Conservation (phyloP, 2,329 filamentous ascomycete genomes). For the Aureobasidium sp. region DNA sequence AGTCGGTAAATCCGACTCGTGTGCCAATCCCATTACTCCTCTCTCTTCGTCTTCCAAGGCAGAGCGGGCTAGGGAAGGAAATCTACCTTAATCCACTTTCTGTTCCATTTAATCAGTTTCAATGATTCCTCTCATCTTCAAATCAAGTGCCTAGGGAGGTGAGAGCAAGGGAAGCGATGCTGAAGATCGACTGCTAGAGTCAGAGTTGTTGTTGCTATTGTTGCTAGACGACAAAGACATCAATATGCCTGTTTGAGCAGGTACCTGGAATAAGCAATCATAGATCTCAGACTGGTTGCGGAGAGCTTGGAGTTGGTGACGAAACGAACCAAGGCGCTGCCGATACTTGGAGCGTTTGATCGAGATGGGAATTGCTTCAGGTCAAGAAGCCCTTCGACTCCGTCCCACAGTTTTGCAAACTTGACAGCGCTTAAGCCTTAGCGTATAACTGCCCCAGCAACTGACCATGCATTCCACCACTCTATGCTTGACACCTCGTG, state of each 20-base stretch:
- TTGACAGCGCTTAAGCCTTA: constrained; percentile 8
- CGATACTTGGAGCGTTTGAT: constrained; percentile 6
- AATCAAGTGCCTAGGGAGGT: neutral
- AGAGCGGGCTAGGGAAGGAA: neutral
- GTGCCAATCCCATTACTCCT: neutral
- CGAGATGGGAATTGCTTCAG: neutral
- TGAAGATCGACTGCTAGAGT: neutral
- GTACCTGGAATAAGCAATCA: neutral
- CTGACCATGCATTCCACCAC: constrained; percentile 1
- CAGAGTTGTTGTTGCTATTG: neutral
- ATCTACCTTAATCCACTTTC: neutral
- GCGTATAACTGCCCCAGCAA: constrained; percentile 9
- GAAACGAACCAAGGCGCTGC: neutral
- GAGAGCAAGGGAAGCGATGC: neutral
- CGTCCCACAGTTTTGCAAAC: constrained; percentile 11
- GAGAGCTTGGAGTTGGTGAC: neutral
- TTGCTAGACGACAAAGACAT: neutral
- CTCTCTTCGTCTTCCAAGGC: neutral
- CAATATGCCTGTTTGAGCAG: neutral
- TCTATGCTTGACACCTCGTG: constrained; percentile 11
- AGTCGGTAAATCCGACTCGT: neutral
- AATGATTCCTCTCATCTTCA: neutral
- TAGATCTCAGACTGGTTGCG: neutral
- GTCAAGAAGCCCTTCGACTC: neutral
- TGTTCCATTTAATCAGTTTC: neutral